Conservation (phyloP, 2,329 filamentous ascomycete species). For the Aureobasidium vineae region DNA sequence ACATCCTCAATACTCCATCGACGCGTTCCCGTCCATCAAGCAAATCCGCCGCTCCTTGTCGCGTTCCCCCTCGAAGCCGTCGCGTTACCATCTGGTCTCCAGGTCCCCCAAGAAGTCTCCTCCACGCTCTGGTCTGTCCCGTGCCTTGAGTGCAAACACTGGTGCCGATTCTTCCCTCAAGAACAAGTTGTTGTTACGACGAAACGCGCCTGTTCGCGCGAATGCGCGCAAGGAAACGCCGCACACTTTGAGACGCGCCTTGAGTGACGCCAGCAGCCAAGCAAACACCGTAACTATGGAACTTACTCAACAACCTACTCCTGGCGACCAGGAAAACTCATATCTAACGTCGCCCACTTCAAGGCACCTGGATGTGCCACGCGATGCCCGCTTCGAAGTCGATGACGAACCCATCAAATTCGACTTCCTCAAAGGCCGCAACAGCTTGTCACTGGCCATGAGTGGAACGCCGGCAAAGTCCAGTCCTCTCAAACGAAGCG, state of each 20-base stretch:
- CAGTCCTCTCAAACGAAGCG: slow-evolving; percentile 88
- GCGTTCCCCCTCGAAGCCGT: slow-evolving; percentile 82
- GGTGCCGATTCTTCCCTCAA: slow-evolving; percentile 25
- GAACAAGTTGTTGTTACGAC: slow-evolving; percentile 24
- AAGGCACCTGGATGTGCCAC: slow-evolving; percentile 35
- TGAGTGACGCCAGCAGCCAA: slow-evolving; percentile 67
- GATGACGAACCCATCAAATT: slow-evolving; percentile 50
- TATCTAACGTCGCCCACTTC: slow-evolving; percentile 17
- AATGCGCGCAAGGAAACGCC: slow-evolving; percentile 63
- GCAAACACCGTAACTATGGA: slow-evolving; percentile 59
- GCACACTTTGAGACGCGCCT: slow-evolving; percentile 68
- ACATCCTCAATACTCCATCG: slow-evolving; percentile 61
- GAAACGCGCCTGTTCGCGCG: slow-evolving; percentile 59
- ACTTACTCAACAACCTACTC: slow-evolving; percentile 42
- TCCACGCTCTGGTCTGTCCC: slow-evolving; percentile 39
- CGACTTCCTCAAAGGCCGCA: slow-evolving; percentile 47
- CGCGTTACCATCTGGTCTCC: slow-evolving; percentile 62
- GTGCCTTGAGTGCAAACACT: slow-evolving; percentile 31
- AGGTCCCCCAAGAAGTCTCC: slow-evolving; percentile 45
- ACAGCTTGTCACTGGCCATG: slow-evolving; percentile 42
- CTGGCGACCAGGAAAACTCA: slow-evolving; percentile 38
- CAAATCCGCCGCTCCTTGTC: slow-evolving; percentile 85
- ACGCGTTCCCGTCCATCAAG: slow-evolving; percentile 76
- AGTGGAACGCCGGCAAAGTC: slow-evolving; percentile 58
- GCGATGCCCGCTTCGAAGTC: slow-evolving; percentile 31